A percentile compares a stretch with the other conserved stretches of the same genome.
These are phyloP conservation scores for Lolium perenne DNA, from an alignment of 176 grass and related monocot genomes.

Conservation along the genomic window DNA sequence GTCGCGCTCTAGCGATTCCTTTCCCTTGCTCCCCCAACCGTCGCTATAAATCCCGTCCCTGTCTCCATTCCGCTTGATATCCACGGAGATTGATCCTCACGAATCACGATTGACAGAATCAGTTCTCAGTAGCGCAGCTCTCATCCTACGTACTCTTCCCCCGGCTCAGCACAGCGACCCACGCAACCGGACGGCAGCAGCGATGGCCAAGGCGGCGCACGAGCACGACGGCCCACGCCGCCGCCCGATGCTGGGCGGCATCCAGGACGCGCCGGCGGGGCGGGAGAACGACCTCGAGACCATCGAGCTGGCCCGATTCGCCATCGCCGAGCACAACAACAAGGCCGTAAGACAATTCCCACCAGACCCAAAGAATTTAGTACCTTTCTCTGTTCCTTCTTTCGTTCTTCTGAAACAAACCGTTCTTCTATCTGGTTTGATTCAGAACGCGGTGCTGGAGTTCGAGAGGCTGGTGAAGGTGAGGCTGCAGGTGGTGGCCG, in stretches of 20 bases:
- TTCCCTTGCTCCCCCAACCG: neutral
- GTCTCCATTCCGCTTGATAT: neutral
- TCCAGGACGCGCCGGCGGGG: constrained; percentile 51
- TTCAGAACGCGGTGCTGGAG: constrained; percentile 58
- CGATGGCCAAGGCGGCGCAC: constrained; percentile 27
- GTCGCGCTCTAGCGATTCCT: neutral
- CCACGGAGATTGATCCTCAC: neutral
- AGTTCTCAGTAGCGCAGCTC: neutral
- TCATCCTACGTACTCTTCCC: neutral
- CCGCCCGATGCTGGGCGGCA: constrained; percentile 8
- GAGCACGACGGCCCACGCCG: neutral
- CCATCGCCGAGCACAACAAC: constrained; percentile 67
- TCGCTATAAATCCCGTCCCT: neutral
- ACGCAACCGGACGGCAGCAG: neutral
- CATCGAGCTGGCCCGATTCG: constrained; percentile 69
- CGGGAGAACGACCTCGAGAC: constrained; percentile 56
- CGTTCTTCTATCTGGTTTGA: neutral
- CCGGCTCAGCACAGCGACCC: neutral
- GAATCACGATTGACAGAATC: neutral
- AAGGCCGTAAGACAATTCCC: constrained; percentile 41
- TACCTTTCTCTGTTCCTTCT: neutral
- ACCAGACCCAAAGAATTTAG: neutral
- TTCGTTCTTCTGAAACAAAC: neutral
- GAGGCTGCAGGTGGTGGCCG: constrained; percentile 60
- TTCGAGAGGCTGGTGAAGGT: constrained; percentile 71